Base-by-base conservation (phyloP, 2,329 filamentous ascomycete species). In the Macroventuria anomochaeta region DNA sequence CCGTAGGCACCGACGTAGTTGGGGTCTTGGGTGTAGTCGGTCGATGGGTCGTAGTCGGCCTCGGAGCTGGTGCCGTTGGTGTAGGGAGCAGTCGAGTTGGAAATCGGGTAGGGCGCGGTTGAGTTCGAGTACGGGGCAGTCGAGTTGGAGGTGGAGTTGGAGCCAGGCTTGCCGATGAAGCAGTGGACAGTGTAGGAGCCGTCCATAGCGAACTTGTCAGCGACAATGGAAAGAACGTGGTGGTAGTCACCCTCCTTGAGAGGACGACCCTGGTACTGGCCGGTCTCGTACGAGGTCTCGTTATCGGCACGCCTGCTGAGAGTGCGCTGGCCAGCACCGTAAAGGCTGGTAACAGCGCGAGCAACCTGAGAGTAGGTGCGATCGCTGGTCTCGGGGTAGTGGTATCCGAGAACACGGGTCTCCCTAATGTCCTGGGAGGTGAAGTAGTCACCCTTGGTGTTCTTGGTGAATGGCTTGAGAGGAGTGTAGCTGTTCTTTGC, bases 401-500 rank as follows among this genome's bases (percentile, higher is more conserved):
- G 62, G 65, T 75, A 75, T 25, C 67, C 66, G 18, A 75, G 88
- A 1, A 76, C 78, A 26, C 61, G 61, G 17, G 71, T 73, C 46
- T 69, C 61, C 49, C 53, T 64, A 58, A 74, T 59, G 25, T 73
- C 70, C 25, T 59, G 53, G 38, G 65, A 67, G 32, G 64, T 68
- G 58, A 61, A 70, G 70, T 88, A 89, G 1, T 79, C 80, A 39
- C 69, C 69, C 25, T 49, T 41, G 40, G 49, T 62, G 47, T 69
- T 57, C 67, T 73, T 71, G 56, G 64, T 68, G 60, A 70, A 74
- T 32, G 69, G 67, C 62, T 70, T 67, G 53, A 76, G 69, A 57
- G 71, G 72, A 69, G 86, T 85, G 48, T 79, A 77, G 1, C 78
- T 75, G 59, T 85, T 80, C 66, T 87, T 82, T 1, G 55, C 31